Base-by-base conservation (phyloP, 495 filamentous ascomycete genomes). In the Lasiosphaeria miniovina region DNA sequence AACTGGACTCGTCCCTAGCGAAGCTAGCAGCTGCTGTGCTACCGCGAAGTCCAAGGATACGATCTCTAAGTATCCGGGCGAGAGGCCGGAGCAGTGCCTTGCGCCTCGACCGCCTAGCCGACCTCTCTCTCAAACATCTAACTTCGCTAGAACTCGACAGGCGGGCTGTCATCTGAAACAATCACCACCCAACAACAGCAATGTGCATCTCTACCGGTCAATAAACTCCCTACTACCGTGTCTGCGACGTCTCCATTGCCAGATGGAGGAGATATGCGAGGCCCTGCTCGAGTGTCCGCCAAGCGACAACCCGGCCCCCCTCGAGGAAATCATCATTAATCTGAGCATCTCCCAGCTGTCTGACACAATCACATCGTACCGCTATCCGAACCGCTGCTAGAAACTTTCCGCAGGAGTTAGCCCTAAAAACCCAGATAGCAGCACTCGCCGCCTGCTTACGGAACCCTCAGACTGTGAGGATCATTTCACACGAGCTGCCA, bases 321-420 rank as follows among this genome's bases (percentile, higher is more conserved):
- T 61, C 49, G 49, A 61, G 34, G 40, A 61, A 41, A 24, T 61
- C 48, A 52, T 57, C 38, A 9, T 61, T 15, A 52, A 57, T 10
- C 6, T 57, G 3, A 46, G 46, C 38, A n/a, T 57, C 49, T 36
- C 36, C 2, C 7, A 32, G 38, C 17, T 35, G 9, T 9, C 3
- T 3, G 49, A 52, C 1, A 10, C 31, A 36, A 4, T 31, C 14
- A 59, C 38, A 2, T 12, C 49, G 0, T 36, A 48, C 11, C 49
- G 36, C 9, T 36, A 35, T 35, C 4, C 50, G 2, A 17, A n/a
- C 2, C 31, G 38, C 38, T 59, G 35, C 24, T 24, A 24, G 24
- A 24, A 24, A 24, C 24, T 24, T 24, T 24, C 24, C 24, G 2
- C 24, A 24, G 24, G 2, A 10, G 9, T 11, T 24, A 1, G 48